Base-by-base conservation (phyloP, 768 basidiomycete genomes). In the Mycena vitilis region DNA sequence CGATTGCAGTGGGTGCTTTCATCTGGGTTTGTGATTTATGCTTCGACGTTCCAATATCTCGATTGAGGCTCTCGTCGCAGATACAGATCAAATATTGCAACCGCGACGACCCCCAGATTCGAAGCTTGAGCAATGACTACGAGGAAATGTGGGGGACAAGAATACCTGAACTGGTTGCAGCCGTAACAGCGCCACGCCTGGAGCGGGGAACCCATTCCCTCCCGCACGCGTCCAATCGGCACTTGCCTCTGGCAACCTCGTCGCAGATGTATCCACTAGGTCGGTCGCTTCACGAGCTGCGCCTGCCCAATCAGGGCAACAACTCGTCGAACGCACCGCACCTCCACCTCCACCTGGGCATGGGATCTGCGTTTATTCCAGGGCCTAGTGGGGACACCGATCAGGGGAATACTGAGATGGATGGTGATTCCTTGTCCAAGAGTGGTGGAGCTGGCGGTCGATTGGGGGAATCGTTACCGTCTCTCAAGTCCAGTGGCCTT, bases 401-500 rank as follows among this genome's bases (percentile, higher is more conserved):
- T 68, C 65, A 72, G 59, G 49, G 62, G 48, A 64, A 69, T 23
- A 61, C 16, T 8, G 59, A 71, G 38, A 38, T 16, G 37, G 65
- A 71, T 52, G 63, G 71, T 16, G 68, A 64, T 60, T 65, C 73
- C 30, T 64, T 68, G 37, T 73, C 75, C 40, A 71, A 76, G 70
- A 75, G 59, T 49, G 18, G 58, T 68, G 66, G 60, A 47, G 75
- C 74, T 38, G 80, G 82, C 30, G 77, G 76, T 23, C 70, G 75
- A 48, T 30, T 58, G 16, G 71, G 67, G 38, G 85, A 80, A 70
- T 87, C 89, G 22, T 78, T 93, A 66, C 92, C 92, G 38, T 93
- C 92, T 44, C 80, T 93, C 61, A 93, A 92, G 78, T 87, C 89
- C 38, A 91, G 90, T 70, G 92, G 92, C 23, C 81, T 93, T 52